These are phyloP conservation scores for Calvatia gigantea DNA, from an alignment of 768 basidiomycete species.

Conservation along the genomic window DNA sequence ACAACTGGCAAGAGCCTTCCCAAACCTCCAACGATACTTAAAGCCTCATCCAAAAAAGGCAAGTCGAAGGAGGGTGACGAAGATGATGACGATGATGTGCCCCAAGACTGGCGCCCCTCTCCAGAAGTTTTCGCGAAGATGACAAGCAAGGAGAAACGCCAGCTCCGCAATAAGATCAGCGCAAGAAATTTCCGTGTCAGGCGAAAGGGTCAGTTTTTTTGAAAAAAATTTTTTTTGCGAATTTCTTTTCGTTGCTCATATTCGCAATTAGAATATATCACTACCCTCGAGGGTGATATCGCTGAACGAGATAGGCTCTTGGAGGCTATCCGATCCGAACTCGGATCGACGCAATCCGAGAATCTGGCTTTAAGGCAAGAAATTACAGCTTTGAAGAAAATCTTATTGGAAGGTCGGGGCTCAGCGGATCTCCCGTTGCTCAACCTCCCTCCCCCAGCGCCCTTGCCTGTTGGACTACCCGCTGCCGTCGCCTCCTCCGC, in stretches of 20 bases:
- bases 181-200: constrained; percentile 94
- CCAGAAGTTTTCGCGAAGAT: constrained; percentile 96
- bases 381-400: constrained; percentile 68
- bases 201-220: constrained; percentile 76
- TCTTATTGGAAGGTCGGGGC: constrained; percentile 68
- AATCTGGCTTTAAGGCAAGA: constrained; percentile 81
- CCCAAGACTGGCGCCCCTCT: constrained; percentile 81
- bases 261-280: constrained; percentile 74
- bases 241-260: constrained; percentile 4
- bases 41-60: constrained; percentile 17
- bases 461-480: constrained; percentile 39
- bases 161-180: constrained; percentile 94
- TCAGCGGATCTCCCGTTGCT: constrained; percentile 29
- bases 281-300: constrained; percentile 90
- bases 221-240: constrained; percentile 14
- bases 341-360: constrained; percentile 76
- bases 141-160: constrained; percentile 93
- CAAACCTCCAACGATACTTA: constrained; percentile 10
- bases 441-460: constrained; percentile 50
- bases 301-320: constrained; percentile 90
- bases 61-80: constrained; percentile 29
- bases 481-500: constrained; percentile 25
- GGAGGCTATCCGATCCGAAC: constrained; percentile 80
- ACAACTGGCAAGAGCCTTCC: constrained; percentile 9
- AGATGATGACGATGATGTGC: constrained; percentile 50